Conservation (phyloP, 2,329 filamentous ascomycete species). For the Westerdykella ornata region DNA sequence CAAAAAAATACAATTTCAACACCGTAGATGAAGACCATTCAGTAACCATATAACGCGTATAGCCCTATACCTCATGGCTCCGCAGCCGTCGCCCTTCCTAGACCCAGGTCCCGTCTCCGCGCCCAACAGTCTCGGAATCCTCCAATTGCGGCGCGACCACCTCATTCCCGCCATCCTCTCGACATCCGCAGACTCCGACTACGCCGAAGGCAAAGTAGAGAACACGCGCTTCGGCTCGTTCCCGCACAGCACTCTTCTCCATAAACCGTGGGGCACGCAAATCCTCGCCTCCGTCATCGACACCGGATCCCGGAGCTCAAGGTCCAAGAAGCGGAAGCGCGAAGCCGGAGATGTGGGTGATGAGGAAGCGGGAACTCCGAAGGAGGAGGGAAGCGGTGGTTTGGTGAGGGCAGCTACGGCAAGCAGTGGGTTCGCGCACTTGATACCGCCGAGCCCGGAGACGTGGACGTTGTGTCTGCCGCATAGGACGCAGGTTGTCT, state of each 20-base stretch:
- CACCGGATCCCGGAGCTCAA: constrained; percentile 78
- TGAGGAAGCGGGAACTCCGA: constrained; percentile 12
- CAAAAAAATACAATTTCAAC: constrained; percentile 13
- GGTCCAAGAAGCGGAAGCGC: constrained; percentile 46
- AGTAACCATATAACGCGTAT: not conserved
- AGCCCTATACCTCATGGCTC: constrained; percentile 15
- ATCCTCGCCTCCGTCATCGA: constrained; percentile 84
- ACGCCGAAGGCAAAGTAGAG: constrained; percentile 49
- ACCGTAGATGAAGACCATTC: not conserved
- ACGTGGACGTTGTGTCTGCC: constrained; percentile 75
- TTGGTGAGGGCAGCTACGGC: constrained; percentile 44
- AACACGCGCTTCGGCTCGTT: constrained; percentile 90
- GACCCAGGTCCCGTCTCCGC: constrained; percentile 58
- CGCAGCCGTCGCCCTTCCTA: constrained; percentile 65
- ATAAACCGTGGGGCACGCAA: constrained; percentile 84
- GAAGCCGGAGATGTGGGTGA: constrained; percentile 32
- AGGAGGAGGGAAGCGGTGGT: constrained; percentile 30
- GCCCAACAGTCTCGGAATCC: constrained; percentile 65
- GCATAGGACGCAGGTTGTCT: constrained; percentile 79
- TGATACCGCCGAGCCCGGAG: constrained; percentile 73
- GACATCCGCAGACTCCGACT: constrained; percentile 34
- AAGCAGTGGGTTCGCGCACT: constrained; percentile 64
- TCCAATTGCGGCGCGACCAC: constrained; percentile 83
- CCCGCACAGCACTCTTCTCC: constrained; percentile 50
- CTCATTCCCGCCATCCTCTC: constrained; percentile 63